These are phyloP conservation scores for Bipolaris bicolor DNA, from an alignment of 2,329 filamentous ascomycete species.

Conservation along the genomic window DNA sequence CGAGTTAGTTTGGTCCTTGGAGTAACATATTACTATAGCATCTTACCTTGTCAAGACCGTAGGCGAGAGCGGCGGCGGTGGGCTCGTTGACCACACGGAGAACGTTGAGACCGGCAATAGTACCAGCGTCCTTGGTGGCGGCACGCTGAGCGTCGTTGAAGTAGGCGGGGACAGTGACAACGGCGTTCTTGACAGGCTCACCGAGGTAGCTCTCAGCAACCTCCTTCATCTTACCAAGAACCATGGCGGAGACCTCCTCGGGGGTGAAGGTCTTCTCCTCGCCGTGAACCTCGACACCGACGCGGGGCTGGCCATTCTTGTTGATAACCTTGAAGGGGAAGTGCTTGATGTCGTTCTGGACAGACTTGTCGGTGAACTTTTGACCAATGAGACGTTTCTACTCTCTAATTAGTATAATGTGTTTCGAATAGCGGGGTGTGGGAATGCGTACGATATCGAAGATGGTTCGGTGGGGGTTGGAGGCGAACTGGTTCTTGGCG, in stretches of 20 bases:
- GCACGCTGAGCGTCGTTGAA: slow-evolving; percentile 99
- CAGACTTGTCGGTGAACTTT: slow-evolving; percentile 65
- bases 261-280: slow-evolving; percentile 75
- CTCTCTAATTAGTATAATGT: slow-evolving; percentile 38
- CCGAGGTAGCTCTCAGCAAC: slow-evolving; percentile 79
- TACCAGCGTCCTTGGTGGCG: slow-evolving; percentile 93
- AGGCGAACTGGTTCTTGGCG: slow-evolving; percentile 56
- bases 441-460: slow-evolving; percentile 50
- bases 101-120: slow-evolving; percentile 90
- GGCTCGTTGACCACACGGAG: slow-evolving; percentile 97
- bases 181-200: slow-evolving; percentile 83
- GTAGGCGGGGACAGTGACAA: slow-evolving; percentile 95
- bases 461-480: slow-evolving; percentile 57
- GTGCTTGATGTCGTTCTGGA: slow-evolving; percentile 95
- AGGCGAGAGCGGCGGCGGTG: slow-evolving; percentile 92
- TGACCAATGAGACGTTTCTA: slow-evolving; percentile 60
- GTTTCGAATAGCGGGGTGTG: background rate
- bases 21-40: background rate
- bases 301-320: slow-evolving; percentile 87
- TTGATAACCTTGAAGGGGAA: slow-evolving; percentile 94
- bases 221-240: slow-evolving; percentile 73
- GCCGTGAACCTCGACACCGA: slow-evolving; percentile 74
- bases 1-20: slow-evolving; percentile 1
- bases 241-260: slow-evolving; percentile 81
- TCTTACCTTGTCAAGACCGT: slow-evolving; percentile 67